Evolutionary conservation across 2,329 filamentous ascomycete genomes (phyloP), one percentile per base, ranked within the genome.

Genomic region (Huntiella moniliformis): DNA sequence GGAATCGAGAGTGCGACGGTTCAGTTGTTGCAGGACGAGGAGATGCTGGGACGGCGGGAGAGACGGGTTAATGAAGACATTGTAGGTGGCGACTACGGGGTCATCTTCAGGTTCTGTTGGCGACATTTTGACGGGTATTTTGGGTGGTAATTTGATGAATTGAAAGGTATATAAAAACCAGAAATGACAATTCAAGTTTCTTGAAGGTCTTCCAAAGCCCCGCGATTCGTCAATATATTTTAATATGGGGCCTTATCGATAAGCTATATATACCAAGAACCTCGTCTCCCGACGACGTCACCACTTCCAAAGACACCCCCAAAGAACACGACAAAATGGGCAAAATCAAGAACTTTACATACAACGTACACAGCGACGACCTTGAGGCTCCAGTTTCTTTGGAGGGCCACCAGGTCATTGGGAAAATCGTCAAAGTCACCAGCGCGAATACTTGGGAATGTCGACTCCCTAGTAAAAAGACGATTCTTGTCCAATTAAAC

Each of bases 361-460:
- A 50, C 31, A 46, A 38, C 48, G 44, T 50, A 16, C 41, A 40
- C 38, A 36, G 46, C 36, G 44, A 46, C 31, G 48, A 50, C 36
- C 33, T 50, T 11, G 39, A 50, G 32, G 40, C 44, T 8, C 48
- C 48, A 5, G 15, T 12, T 2, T 13, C 39, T 4, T 41, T 50
- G 17, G 44, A 45, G n/a, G 15, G 58, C 60, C 79, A 58, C 65
- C 87, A 66, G 56, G 67, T 68, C 44, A 73, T 98, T 50, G 85
- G 82, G 13, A 81, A 78, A 48, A 78, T 95, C 48, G 64, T 82
- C 56, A 82, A 83, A 60, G 81, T 81, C 38, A 80, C 86, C 54
- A 88, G 88, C 53, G 94, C 94, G 65, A 92, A 82, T 60, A 68
- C 93, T 37, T 96, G 93, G 67, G 73, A 73, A 38, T 84, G 88